Conservation (phyloP, 169 alveolate genomes). For the Toxoplasma gondii region DNA sequence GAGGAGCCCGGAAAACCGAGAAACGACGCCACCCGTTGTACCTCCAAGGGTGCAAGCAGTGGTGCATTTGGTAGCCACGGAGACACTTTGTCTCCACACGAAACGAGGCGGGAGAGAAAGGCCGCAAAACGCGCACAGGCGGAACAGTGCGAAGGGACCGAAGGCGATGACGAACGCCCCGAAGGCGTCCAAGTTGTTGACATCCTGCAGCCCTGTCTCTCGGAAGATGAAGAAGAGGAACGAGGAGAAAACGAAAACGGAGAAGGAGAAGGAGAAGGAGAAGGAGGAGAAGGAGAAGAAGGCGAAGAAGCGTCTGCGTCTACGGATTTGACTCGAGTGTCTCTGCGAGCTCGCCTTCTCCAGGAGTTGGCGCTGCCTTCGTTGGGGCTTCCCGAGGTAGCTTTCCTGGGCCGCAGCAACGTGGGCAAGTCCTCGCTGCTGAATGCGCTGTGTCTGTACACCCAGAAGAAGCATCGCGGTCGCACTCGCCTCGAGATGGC, state of each 20-base stretch:
- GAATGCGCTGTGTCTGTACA: conserved; percentile 19
- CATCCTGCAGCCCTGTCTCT: background rate
- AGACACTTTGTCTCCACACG: background rate
- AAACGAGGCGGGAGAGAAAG: background rate
- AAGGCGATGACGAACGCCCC: background rate
- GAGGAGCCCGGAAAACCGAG: background rate
- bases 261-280: background rate
- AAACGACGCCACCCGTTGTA: background rate
- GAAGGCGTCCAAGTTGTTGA: background rate
- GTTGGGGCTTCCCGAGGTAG: conserved; percentile 61
- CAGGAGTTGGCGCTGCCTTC: conserved; percentile 38
- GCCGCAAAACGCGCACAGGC: background rate
- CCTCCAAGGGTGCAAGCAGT: background rate
- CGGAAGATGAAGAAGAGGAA: background rate
- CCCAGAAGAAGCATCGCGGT: background rate
- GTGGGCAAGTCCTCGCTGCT: conserved; percentile 67
- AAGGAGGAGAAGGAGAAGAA: background rate
- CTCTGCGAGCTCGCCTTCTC: conserved; percentile 42
- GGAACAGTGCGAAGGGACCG: conserved; percentile 10
- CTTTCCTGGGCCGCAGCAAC: conserved; percentile 65
- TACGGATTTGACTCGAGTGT: conserved; percentile 1
- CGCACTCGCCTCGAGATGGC: background rate
- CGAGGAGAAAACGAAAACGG: background rate
- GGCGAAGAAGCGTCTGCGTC: background rate
- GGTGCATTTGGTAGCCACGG: background rate